These are phyloP conservation scores for Metarhizium humberi DNA, from an alignment of 2,329 filamentous ascomycete species.

Conservation along the genomic window DNA sequence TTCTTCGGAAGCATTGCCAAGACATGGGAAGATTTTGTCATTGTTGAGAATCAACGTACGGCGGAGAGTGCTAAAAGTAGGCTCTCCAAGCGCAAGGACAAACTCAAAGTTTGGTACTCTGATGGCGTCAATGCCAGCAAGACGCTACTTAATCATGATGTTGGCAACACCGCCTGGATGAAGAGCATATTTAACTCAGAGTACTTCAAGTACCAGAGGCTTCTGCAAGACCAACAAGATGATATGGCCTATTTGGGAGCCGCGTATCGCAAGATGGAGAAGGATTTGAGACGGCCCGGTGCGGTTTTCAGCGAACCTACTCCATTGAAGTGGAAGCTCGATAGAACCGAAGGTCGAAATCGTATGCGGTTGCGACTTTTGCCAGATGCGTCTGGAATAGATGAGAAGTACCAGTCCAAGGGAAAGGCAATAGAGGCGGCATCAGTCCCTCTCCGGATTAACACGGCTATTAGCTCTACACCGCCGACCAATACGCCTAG, in stretches of 20 bases:
- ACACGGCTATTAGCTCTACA: conserved; percentile 15
- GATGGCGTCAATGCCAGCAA: conserved; percentile 62
- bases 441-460: conserved; percentile 25
- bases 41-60: conserved; percentile 69
- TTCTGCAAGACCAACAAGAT: conserved; percentile 88
- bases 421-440: conserved; percentile 46
- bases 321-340: conserved; percentile 75
- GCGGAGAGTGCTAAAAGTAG: conserved; percentile 65
- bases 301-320: conserved; percentile 64
- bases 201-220: conserved; percentile 80
- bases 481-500: conserved; percentile 11
- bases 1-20: conserved; percentile 77
- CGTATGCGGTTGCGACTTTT: conserved; percentile 86
- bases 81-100: conserved; percentile 69
- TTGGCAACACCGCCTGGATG: conserved; percentile 83
- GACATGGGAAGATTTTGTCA: conserved; percentile 82
- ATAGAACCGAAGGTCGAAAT: conserved; percentile 91
- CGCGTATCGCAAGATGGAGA: conserved; percentile 68
- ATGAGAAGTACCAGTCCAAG: conserved; percentile 78
- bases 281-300: conserved; percentile 68
- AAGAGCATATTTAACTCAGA: conserved; percentile 92
- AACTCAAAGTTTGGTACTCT: conserved; percentile 67
- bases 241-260: conserved; percentile 70
- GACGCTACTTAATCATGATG: conserved; percentile 70
- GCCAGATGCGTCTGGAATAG: conserved; percentile 60